A percentile compares a stretch with the other conserved stretches of the same genome.
phyloP scores from a whole-genome alignment of 2,329 filamentous ascomycete genomes.

The Elsinoe batatas region DNA sequence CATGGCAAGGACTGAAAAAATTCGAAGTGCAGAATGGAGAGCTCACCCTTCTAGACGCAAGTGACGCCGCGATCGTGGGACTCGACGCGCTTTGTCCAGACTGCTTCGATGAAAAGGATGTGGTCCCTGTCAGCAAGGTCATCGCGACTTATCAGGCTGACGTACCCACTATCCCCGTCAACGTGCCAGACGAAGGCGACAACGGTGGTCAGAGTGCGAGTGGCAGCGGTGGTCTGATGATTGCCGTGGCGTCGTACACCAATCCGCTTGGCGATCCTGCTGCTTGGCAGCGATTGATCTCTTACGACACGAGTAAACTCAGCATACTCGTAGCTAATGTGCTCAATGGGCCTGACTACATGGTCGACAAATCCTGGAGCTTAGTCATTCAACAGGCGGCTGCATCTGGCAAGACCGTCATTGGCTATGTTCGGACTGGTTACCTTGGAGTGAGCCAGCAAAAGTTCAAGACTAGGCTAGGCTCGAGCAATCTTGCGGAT shows the following conservation, averaged over 20 bases:
- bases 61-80: no score
- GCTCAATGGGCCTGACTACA: background rate
- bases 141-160: no score
- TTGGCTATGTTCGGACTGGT: slow-evolving; percentile 8
- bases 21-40: no score
- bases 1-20: no score
- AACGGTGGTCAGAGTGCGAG: no score
- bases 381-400: background rate
- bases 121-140: no score
- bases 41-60: no score
- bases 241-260: slow-evolving; percentile 2
- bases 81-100: no score
- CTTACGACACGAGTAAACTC: background rate
- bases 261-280: background rate
- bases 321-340: slow-evolving; percentile 3
- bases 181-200: no score
- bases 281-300: slow-evolving; percentile 2
- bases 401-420: background rate
- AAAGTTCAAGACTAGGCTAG: slow-evolving; percentile 17
- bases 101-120: no score
- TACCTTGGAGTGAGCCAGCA: slow-evolving; percentile 3
- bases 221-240: background rate
- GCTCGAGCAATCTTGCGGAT: slow-evolving; percentile 17
- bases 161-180: no score
- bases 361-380: background rate